These are phyloP conservation scores for Bipolaris victoriae DNA, from an alignment of 2,329 filamentous ascomycete species.

Conservation along the genomic window DNA sequence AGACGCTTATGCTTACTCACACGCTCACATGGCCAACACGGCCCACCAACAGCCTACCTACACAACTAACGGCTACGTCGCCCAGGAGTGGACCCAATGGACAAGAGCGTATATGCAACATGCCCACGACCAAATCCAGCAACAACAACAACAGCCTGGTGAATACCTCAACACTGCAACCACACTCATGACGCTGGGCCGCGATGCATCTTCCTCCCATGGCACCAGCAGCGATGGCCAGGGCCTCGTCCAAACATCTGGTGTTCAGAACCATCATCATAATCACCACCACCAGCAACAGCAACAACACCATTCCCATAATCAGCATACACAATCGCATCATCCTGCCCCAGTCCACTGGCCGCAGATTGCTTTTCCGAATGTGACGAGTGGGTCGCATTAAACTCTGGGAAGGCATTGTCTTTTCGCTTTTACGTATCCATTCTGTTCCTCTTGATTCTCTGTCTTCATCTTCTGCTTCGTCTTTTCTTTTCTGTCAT, in stretches of 20 bases:
- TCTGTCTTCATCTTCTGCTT: background rate
- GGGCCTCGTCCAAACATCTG: conserved; percentile 28
- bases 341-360: conserved; percentile 32
- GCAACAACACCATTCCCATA: background rate
- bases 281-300: background rate
- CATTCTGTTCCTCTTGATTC: too few relatives aligned
- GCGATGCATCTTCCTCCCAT: conserved; percentile 32
- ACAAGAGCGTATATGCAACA: conserved; percentile 42
- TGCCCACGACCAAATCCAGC: conserved; percentile 20
- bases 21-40: conserved; percentile 26
- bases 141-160: conserved; percentile 16
- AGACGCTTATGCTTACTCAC: conserved; percentile 35
- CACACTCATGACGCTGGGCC: conserved; percentile 48
- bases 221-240: conserved; percentile 26
- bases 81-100: conserved; percentile 43
- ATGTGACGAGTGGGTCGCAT: conserved; percentile 21
- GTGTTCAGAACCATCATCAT: conserved; percentile 28
- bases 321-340: conserved; percentile 4
- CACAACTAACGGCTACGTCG: conserved; percentile 25
- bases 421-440: too few relatives aligned
- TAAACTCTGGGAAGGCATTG: background rate
- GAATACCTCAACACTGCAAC: conserved; percentile 50
- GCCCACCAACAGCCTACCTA: conserved; percentile 31
- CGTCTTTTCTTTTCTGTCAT: too few relatives aligned
- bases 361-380: conserved; percentile 39